Conservation (phyloP, 1,284 basidiomycete genomes). For the Ustilago tritici region DNA sequence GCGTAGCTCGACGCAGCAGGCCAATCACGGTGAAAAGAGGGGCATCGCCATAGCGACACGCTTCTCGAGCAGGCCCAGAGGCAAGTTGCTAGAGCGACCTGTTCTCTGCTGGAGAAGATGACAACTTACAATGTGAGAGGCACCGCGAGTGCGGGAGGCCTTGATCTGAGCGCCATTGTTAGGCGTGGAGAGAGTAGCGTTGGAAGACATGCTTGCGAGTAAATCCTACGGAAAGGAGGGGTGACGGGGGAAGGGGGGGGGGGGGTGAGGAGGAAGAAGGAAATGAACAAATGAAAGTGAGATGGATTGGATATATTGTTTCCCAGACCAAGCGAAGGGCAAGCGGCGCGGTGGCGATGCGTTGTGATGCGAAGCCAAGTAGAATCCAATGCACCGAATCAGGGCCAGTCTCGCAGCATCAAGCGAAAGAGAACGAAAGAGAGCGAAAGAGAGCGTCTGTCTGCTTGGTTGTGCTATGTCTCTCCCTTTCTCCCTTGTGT, state of each 20-base stretch:
- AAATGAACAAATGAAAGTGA: background rate
- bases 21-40: background rate
- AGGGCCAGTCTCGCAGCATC: background rate
- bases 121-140: slow-evolving; percentile 67
- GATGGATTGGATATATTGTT: slow-evolving; percentile 14
- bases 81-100: background rate
- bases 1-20: background rate
- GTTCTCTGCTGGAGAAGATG: background rate
- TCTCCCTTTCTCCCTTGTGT: slow-evolving; percentile 1
- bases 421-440: background rate
- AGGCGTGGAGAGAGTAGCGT: slow-evolving; percentile 63
- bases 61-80: background rate
- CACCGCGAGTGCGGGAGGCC: slow-evolving; percentile 66
- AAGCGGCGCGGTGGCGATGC: slow-evolving; percentile 13
- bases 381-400: slow-evolving; percentile 17
- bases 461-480: background rate
- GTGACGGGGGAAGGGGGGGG: slow-evolving; percentile 2
- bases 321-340: background rate
- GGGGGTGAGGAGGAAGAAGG: background rate
- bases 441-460: too few relatives aligned
- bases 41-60: background rate
- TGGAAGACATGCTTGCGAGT: slow-evolving; percentile 47
- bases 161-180: slow-evolving; percentile 62
- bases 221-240: background rate
- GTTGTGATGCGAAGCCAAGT: slow-evolving; percentile 9